Evolutionary conservation across 306 rosid species (phyloP).

Genomic region (Quercus ilex): DNA sequence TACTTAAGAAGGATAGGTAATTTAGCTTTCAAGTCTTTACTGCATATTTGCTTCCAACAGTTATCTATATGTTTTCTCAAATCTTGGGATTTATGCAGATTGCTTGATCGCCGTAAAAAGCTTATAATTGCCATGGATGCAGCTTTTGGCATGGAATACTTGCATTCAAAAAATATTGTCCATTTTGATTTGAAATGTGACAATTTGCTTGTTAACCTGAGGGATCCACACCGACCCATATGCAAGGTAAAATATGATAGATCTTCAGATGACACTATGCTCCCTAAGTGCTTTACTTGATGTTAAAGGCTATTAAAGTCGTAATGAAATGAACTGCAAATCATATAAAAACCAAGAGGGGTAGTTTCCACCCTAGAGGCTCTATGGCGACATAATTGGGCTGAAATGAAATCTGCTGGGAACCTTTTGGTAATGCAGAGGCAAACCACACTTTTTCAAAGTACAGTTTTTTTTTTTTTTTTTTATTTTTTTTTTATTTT

Average conservation of each 20-base stretch:
- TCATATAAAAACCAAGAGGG: no score
- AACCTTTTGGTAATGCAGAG: background rate
- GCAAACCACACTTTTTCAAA: background rate
- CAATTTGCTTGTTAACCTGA: slow-evolving; percentile 31
- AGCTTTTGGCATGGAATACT: slow-evolving; percentile 35
- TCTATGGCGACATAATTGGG: background rate
- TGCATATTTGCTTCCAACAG: slow-evolving; percentile 1
- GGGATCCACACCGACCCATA: slow-evolving; percentile 37
- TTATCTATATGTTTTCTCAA: slow-evolving; percentile 9
- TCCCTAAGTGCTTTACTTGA: background rate
- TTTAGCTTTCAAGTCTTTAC: background rate
- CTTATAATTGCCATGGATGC: slow-evolving; percentile 37
- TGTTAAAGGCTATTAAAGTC: slow-evolving; percentile 1
- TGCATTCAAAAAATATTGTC: slow-evolving; percentile 32
- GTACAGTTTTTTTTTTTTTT: no score
- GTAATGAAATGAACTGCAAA: background rate
- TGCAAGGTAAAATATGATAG: slow-evolving; percentile 25
- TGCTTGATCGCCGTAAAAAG: slow-evolving; percentile 24
- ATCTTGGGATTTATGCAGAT: slow-evolving; percentile 16
- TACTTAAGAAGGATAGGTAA: slow-evolving; percentile 30
- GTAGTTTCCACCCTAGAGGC: background rate
- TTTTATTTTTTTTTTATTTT: no score
- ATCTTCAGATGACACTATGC: background rate
- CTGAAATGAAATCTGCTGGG: background rate
- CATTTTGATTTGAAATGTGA: slow-evolving; percentile 40